These are phyloP conservation scores for Cryphonectria nitschkei DNA, from an alignment of 2,329 filamentous ascomycete species.

Conservation along the genomic window DNA sequence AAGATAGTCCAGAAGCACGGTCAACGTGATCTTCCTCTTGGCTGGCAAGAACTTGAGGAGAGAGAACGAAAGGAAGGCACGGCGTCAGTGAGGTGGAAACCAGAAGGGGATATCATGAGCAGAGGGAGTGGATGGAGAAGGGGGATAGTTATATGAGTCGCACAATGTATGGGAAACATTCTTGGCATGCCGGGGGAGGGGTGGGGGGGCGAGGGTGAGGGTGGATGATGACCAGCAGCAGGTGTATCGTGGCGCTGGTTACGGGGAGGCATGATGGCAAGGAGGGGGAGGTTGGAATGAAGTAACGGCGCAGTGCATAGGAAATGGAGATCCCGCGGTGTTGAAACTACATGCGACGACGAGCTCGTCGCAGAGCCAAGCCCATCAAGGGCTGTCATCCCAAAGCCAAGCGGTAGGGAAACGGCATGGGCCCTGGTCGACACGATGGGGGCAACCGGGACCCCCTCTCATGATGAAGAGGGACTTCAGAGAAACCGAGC, in stretches of 20 bases:
- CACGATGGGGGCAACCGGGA: background rate
- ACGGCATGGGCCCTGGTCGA: slow-evolving; percentile 12
- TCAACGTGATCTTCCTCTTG: slow-evolving; percentile 41
- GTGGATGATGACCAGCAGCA: slow-evolving; percentile 12
- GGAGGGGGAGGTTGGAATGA: slow-evolving; percentile 15
- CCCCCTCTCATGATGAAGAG: background rate
- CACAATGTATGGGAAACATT: slow-evolving; percentile 14
- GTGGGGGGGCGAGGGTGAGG: slow-evolving; percentile 15
- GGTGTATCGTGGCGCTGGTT: slow-evolving; percentile 14
- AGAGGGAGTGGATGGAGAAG: slow-evolving; percentile 15
- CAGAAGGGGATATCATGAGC: slow-evolving; percentile 4
- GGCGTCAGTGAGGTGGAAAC: slow-evolving; percentile 23
- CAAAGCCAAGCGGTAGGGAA: slow-evolving; percentile 2
- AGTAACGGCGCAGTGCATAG: slow-evolving; percentile 15
- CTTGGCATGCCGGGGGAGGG: slow-evolving; percentile 20
- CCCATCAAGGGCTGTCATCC: slow-evolving; percentile 6
- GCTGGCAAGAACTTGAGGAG: slow-evolving; percentile 33
- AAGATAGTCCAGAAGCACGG: slow-evolving; percentile 34
- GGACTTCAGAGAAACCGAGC: background rate
- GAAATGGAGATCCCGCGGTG: slow-evolving; percentile 37
- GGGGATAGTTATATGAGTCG: slow-evolving; percentile 26
- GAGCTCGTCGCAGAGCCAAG: slow-evolving; percentile 20
- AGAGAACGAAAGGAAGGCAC: slow-evolving; percentile 27
- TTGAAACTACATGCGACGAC: slow-evolving; percentile 37
- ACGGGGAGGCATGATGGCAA: slow-evolving; percentile 18